Base-by-base conservation (phyloP, 257 asterid genomes). In the Rauvolfia tetraphylla region DNA sequence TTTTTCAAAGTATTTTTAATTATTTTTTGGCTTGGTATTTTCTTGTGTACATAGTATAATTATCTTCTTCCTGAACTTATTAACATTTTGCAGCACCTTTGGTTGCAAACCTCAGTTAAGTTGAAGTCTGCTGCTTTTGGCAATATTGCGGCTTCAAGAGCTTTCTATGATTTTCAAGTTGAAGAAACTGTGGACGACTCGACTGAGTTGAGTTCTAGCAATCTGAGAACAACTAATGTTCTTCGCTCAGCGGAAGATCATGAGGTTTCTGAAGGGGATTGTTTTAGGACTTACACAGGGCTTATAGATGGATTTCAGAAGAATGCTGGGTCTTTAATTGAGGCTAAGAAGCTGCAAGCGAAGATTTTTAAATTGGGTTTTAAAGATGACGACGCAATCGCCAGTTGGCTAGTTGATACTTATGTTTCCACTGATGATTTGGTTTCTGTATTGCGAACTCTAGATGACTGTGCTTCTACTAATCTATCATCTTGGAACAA, bases 401-500 rank as follows among this genome's bases (percentile, higher is more conserved):
- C 81, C 48, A 36, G 18, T 54, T 42, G 68, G 73, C 72, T 83
- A 72, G 74, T 83, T 49, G 81, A 83, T 77, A 51, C 39, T 75
- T 81, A 80, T 89, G 80, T 66, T 59, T 78, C 81, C 67, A 46
- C 48, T 71, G 90, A 81, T 59, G 86, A 87, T 42, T 71, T 80
- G 70, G 72, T 63, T 59, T 69, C 79, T 80, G 85, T 75, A 54
- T 75, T 84, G 3, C 83, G 66, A 80, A 68, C 36, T 62, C 75
- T 74, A n/a, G 83, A 81, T 76, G 85, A 72, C 80, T 56, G 76
- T 44, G 79, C 87, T 31, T 72, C 67, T 76, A 80, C 34, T 74
- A 79, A 81, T 75, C 81, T 51, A 68, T 41, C 85, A 69, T 78
- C 76, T n/a, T 80, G 82, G 80, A 85, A 85, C 22, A 81, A 78